Base-by-base conservation (phyloP, 106 monocot genomes). In the Narthecium ossifragum region DNA sequence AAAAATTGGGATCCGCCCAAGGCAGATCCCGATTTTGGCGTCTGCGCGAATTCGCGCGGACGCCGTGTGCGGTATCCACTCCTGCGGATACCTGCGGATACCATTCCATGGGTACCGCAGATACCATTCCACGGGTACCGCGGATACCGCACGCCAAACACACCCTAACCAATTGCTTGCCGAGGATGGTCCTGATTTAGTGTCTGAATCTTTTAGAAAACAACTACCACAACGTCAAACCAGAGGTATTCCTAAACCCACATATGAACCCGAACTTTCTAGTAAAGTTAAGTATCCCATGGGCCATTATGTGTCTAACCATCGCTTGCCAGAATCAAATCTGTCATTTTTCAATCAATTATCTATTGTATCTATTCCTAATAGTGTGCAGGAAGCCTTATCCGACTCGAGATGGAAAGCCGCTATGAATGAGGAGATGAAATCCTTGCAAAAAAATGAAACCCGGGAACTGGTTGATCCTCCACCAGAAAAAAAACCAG, bases 321-420 rank as follows among this genome's bases (percentile, higher is more conserved):
- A 66, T 55, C 2, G 15, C 9, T 17, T 54, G 53, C 39, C 40
- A 55, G 43, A 59, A 39, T 21, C 10, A 59, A 40, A 39, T 59
- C 3, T 45, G 21, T 43, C 36, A 30, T 39, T 57, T 45, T 17
- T 41, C 38, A 56, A 55, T 67, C 55, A 57, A 55, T 46, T 55
- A 43, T 67, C 38, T 66, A 24, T 24, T 40, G 25, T 55, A 51
- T 34, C 64, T 63, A 63, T 48, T 63, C 31, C 8, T 48, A 63
- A 46, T 8, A 32, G 25, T 31, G 48, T 48, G 62, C n/a, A 63
- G 51, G n/a, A 51, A 51, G 37, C 53, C 26, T 26, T 52, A 53
- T 20, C 34, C 39, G 25, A 53, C 56, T 31, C 31, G 32, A 34
- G 34, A n/a, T 57, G 56, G 56, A n/a, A n/a, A n/a, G n/a, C n/a